Base-by-base conservation (phyloP, 208 protist genomes). In the Crithidia acanthocephali region DNA sequence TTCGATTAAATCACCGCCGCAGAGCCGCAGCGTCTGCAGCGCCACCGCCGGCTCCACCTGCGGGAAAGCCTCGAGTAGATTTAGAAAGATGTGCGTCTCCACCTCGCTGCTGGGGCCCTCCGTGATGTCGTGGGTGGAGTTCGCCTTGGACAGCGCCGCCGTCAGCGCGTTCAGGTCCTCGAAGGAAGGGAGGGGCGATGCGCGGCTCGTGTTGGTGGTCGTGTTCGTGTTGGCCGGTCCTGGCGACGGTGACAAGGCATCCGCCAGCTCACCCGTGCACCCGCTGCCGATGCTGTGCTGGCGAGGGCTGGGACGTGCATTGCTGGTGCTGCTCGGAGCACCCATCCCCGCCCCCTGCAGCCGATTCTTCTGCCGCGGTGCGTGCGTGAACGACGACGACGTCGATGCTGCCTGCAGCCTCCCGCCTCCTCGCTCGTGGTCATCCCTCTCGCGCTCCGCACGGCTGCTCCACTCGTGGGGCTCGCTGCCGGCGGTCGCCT, bases 61-160 rank as follows among this genome's bases (percentile, higher is more conserved):
- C 0, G 87, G 83, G 59, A 88, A 93, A 23, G 62, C 83, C 72
- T 88, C 83, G 22, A 87, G 11, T n/a, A 95, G 76, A 1, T 63
- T 32, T 13, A 87, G 53, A 28, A 95, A 80, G 9, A 61, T 30
- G 2, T 72, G n/a, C 45, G 85, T 48, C 65, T 94, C 86, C 0
- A 22, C 48, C n/a, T 70, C 64, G 65, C 53, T 15, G 70, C 35
- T 35, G 47, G 13, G 23, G 5, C 20, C 50, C 27, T 57, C 16
- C 16, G 32, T 23, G 13, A 51, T 33, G 37, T 65, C 25, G 2
- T 64, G 22, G 6, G 27, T 2, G 37, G 57, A 50, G 30, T 18
- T 63, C 13, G 1, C n/a, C 15, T 20, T 69, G 15, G 64, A 59
- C 10, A 50, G 18, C 11, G 70, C 10, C 11, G 55, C 32, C 15